phyloP scores from a whole-genome alignment of 1,139 yeast genomes.

The Martiniozyma asiatica region DNA sequence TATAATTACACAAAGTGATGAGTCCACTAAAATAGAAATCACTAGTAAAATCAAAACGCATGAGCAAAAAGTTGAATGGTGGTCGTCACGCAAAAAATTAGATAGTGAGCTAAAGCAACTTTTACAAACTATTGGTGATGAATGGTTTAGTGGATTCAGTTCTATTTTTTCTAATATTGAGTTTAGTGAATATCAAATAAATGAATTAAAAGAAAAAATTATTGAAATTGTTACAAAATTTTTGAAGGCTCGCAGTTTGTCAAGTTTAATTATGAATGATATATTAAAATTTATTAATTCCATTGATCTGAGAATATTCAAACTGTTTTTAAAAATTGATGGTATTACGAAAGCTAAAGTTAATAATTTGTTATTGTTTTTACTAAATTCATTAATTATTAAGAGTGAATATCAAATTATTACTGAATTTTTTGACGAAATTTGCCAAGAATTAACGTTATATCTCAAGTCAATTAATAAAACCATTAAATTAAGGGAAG shows the following conservation, averaged over 20 bases:
- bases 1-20: conserved; percentile 50
- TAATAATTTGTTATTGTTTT: conserved; percentile 54
- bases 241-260: neutral
- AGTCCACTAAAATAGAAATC: conserved; percentile 41
- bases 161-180: conserved; percentile 35
- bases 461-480: neutral
- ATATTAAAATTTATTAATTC: conserved; percentile 15
- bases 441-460: no score
- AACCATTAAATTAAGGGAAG: neutral
- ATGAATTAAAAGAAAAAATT: neutral
- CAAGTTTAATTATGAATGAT: neutral
- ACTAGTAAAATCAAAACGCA: conserved; percentile 42
- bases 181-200: no score
- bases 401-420: neutral
- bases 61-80: conserved; percentile 64
- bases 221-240: no score
- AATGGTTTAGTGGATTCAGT: conserved; percentile 76
- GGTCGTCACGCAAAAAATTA: conserved; percentile 54
- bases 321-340: conserved; percentile 40
- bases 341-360: conserved; percentile 27
- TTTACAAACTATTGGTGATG: conserved; percentile 45
- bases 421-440: conserved; percentile 26
- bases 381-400: conserved; percentile 34
- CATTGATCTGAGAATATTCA: conserved; percentile 20
- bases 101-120: conserved; percentile 46